Conservation (phyloP, 768 basidiomycete species). For the Pleurotus tuber-regium region DNA sequence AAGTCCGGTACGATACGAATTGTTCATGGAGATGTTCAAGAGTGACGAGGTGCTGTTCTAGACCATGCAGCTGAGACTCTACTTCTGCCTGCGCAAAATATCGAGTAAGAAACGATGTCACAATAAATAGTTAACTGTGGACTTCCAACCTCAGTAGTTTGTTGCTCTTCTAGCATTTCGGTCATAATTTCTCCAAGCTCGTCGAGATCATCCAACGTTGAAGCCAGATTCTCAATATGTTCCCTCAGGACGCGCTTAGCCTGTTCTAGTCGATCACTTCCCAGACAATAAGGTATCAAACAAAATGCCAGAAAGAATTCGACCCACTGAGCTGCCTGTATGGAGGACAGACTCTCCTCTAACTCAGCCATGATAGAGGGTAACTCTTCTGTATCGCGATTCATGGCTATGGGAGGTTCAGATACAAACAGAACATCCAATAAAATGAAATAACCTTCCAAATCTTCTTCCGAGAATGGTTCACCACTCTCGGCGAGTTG, state of each 20-base stretch:
- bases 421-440: not conserved
- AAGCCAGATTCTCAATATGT: slow-evolving; percentile 47
- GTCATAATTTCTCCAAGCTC: slow-evolving; percentile 78
- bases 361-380: slow-evolving; percentile 73
- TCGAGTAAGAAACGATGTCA: not conserved
- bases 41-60: slow-evolving; percentile 60
- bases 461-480: slow-evolving; percentile 63
- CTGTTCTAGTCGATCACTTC: slow-evolving; percentile 51
- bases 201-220: slow-evolving; percentile 63
- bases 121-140: slow-evolving; percentile 10
- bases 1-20: slow-evolving; percentile 66
- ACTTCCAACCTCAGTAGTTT: slow-evolving; percentile 56
- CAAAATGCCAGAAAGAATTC: not conserved
- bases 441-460: slow-evolving; percentile 46
- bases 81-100: slow-evolving; percentile 56
- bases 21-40: slow-evolving; percentile 64
- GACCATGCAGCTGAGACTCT: slow-evolving; percentile 47
- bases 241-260: slow-evolving; percentile 42
- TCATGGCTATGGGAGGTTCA: slow-evolving; percentile 58
- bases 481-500: slow-evolving; percentile 70
- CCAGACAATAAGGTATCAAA: slow-evolving; percentile 6
- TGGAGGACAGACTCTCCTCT: slow-evolving; percentile 51
- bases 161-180: slow-evolving; percentile 71
- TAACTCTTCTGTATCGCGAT: slow-evolving; percentile 76
- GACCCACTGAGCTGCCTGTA: slow-evolving; percentile 59